Conservation (phyloP, 2,329 filamentous ascomycete species). For the Calonectria leucothoes region DNA sequence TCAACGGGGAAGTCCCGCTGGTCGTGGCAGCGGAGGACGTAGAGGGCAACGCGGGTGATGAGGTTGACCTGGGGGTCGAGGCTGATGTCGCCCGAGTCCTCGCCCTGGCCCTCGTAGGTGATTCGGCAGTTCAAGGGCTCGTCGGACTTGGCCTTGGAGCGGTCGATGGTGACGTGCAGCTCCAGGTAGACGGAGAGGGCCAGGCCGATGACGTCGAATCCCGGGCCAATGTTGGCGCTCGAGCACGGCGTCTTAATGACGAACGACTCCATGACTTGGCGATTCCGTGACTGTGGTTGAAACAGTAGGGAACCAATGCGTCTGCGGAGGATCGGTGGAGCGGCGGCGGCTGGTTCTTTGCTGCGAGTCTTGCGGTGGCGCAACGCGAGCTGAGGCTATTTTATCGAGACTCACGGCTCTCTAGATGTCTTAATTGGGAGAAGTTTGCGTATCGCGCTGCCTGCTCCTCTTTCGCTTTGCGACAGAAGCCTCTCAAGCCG, state of each 20-base stretch:
- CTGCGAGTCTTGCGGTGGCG: slow-evolving; percentile 30
- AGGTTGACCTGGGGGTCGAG: slow-evolving; percentile 89
- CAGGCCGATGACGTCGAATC: slow-evolving; percentile 97
- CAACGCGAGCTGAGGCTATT: slow-evolving; percentile 30
- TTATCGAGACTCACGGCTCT: background rate
- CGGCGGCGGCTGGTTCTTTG: background rate
- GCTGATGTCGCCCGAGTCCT: slow-evolving; percentile 78
- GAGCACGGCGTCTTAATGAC: slow-evolving; percentile 88
- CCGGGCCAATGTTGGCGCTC: slow-evolving; percentile 96
- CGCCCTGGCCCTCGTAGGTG: slow-evolving; percentile 88
- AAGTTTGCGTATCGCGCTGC: slow-evolving; percentile 12
- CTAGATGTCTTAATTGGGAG: slow-evolving; percentile 3
- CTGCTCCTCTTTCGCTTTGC: slow-evolving; percentile 6
- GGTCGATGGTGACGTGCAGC: slow-evolving; percentile 82
- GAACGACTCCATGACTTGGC: slow-evolving; percentile 67
- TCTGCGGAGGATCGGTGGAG: background rate
- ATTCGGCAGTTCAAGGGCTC: slow-evolving; percentile 86
- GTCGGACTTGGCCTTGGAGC: slow-evolving; percentile 62
- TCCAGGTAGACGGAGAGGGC: slow-evolving; percentile 95
- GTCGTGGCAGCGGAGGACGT: slow-evolving; percentile 92
- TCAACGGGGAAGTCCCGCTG: slow-evolving; percentile 85
- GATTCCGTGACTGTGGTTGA: slow-evolving; percentile 61
- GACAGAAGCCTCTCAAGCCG: slow-evolving; percentile 10
- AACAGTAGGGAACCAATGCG: slow-evolving; percentile 35
- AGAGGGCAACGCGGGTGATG: slow-evolving; percentile 92